Evolutionary conservation across 257 asterid species (phyloP).

Genomic region (Galeopsis tetrahit): DNA sequence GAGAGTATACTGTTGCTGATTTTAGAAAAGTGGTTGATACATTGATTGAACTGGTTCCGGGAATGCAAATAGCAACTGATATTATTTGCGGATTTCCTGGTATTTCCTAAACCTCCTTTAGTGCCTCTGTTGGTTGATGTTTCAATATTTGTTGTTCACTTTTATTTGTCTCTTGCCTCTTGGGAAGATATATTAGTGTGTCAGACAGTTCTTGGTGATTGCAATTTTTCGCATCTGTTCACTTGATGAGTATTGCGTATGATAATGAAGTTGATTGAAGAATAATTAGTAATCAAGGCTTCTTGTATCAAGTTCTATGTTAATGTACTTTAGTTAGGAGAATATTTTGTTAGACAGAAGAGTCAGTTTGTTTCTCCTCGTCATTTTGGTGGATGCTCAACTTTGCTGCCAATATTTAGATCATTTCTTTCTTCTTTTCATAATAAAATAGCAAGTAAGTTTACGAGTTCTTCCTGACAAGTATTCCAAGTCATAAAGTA

Average conservation of each 20-base stretch:
- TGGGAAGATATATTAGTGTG: constrained; percentile 12
- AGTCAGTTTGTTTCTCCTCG: not conserved
- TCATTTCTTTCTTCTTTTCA: not conserved
- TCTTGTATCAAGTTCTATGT: not conserved
- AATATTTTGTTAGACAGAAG: not conserved
- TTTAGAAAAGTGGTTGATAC: constrained; percentile 85
- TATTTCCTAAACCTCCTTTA: constrained; percentile 40
- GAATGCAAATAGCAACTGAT: constrained; percentile 99
- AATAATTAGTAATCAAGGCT: not conserved
- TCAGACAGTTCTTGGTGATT: constrained; percentile 13
- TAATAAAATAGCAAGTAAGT: not conserved
- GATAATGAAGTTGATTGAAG: constrained; percentile 7
- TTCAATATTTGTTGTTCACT: constrained; percentile 21
- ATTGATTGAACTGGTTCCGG: constrained; percentile 83
- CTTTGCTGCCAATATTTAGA: not conserved
- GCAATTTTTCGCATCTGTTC: not conserved
- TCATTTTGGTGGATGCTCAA: constrained; percentile 8
- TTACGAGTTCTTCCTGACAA: not conserved
- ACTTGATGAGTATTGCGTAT: not conserved
- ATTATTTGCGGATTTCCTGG: constrained; percentile 98
- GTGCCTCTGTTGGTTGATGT: not conserved
- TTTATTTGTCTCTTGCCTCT: not conserved
- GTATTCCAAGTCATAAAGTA: constrained; percentile 5
- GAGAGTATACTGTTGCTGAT: constrained; percentile 84
- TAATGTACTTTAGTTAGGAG: not conserved